phyloP scores from a whole-genome alignment of 2,329 filamentous ascomycete genomes.

The Colletotrichum lentis region DNA sequence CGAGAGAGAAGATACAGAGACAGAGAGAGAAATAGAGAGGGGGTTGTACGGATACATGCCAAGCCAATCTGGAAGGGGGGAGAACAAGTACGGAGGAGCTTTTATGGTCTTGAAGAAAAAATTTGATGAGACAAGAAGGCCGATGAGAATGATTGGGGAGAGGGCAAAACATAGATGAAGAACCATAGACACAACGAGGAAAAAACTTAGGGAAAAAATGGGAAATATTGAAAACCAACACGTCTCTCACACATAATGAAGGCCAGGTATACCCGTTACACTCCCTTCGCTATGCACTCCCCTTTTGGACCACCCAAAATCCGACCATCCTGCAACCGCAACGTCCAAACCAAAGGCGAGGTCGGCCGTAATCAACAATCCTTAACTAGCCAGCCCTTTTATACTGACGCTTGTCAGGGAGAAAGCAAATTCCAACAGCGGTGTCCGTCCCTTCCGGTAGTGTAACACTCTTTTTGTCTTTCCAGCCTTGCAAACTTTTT shows the following conservation, averaged over 20 bases:
- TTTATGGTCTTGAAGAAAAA: constrained; percentile 14
- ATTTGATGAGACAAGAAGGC: constrained; percentile 2
- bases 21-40: constrained; percentile 4
- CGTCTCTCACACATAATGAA: constrained; percentile 48
- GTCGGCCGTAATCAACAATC: constrained; percentile 37
- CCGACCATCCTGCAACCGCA: constrained; percentile 44
- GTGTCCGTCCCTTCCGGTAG: constrained; percentile 42
- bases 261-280: constrained; percentile 51
- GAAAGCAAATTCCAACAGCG: constrained; percentile 44
- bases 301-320: constrained; percentile 35
- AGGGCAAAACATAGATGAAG: constrained; percentile 1
- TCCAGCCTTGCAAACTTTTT: constrained; percentile 53
- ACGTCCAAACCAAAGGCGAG: constrained; percentile 41
- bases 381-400: constrained; percentile 38
- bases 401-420: constrained; percentile 40
- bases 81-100: constrained; percentile 10
- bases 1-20: constrained; percentile 29
- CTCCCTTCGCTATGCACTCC: constrained; percentile 55
- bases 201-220: constrained; percentile 27
- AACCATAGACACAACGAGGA: constrained; percentile 33
- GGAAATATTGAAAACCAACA: constrained; percentile 33
- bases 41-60: constrained; percentile 30
- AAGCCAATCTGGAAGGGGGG: constrained; percentile 18
- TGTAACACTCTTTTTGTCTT: constrained; percentile 52
- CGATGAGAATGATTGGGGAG: background rate